Evolutionary conservation across 2,329 filamentous ascomycete genomes (phyloP).

Genomic region (Colletotrichum tropicale): DNA sequence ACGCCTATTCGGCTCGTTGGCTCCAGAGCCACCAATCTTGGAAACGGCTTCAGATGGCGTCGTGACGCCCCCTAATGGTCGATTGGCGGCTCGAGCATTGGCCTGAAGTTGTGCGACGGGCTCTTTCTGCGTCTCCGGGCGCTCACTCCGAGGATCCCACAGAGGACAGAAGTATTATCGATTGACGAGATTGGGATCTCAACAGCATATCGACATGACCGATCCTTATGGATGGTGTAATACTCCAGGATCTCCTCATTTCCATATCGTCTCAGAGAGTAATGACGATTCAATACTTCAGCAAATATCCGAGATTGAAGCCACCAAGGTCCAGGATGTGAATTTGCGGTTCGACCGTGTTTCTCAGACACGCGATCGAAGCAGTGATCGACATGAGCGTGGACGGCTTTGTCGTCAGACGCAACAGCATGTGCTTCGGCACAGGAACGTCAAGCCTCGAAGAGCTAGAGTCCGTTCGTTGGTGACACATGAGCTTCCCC

Average conservation of each 20-base stretch:
- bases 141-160: background rate
- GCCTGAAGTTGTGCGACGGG: background rate
- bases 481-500: background rate
- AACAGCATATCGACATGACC: background rate
- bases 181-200: background rate
- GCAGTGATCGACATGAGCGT: background rate
- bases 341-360: background rate
- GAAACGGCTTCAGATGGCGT: background rate
- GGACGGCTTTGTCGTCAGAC: background rate
- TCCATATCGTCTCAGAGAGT: background rate
- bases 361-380: background rate
- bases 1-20: too few species aligned
- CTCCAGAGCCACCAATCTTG: background rate
- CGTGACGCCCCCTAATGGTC: background rate
- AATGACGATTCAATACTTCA: background rate
- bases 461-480: background rate
- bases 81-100: background rate
- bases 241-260: background rate
- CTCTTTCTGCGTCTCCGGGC: background rate
- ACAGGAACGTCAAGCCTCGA: background rate
- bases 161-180: background rate
- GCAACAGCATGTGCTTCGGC: background rate
- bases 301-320: background rate
- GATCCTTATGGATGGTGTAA: background rate
- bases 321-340: background rate